These are phyloP conservation scores for Starmerella apicola DNA, from an alignment of 805 yeast genomes.

Conservation along the genomic window DNA sequence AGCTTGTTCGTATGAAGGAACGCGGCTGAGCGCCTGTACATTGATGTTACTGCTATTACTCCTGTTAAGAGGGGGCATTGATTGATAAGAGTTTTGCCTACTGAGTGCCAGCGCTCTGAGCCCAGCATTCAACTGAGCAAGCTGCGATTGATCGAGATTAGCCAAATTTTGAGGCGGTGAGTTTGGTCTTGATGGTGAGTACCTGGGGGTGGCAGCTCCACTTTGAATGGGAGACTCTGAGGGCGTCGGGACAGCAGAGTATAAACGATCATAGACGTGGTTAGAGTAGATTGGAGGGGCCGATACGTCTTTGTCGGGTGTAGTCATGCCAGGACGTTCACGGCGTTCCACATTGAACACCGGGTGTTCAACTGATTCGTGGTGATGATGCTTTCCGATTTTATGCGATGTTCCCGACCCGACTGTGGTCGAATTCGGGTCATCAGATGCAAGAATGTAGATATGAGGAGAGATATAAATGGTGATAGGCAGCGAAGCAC, in stretches of 20 bases:
- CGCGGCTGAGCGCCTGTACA: constrained; percentile 41
- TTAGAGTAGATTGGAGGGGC: constrained; percentile 83
- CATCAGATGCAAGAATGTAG: constrained; percentile 33
- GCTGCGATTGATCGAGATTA: constrained; percentile 25
- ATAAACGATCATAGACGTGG: constrained; percentile 69
- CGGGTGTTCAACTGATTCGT: constrained; percentile 8
- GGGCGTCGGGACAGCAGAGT: constrained; percentile 45
- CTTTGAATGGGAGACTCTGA: constrained; percentile 30
- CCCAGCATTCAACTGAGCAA: constrained; percentile 31
- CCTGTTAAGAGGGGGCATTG: constrained; percentile 37
- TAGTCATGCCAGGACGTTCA: constrained; percentile 6
- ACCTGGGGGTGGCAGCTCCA: constrained; percentile 27
- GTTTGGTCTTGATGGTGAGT: constrained; percentile 5
- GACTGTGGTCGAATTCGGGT: not conserved
- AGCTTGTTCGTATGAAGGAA: constrained; percentile 80
- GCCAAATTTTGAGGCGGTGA: constrained; percentile 8
- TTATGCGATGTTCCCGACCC: too few relatives aligned
- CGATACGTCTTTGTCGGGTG: constrained; percentile 20
- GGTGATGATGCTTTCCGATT: constrained; percentile 16
- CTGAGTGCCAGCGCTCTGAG: constrained; percentile 29
- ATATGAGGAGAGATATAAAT: constrained; percentile 75
- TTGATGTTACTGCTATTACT: constrained; percentile 25
- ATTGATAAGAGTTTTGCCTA: constrained; percentile 19
- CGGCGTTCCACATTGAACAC: constrained; percentile 14
- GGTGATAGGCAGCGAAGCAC: constrained; percentile 78